phyloP scores from a whole-genome alignment of 2,329 filamentous ascomycete genomes.

The Ceratocystis alfenasii region DNA sequence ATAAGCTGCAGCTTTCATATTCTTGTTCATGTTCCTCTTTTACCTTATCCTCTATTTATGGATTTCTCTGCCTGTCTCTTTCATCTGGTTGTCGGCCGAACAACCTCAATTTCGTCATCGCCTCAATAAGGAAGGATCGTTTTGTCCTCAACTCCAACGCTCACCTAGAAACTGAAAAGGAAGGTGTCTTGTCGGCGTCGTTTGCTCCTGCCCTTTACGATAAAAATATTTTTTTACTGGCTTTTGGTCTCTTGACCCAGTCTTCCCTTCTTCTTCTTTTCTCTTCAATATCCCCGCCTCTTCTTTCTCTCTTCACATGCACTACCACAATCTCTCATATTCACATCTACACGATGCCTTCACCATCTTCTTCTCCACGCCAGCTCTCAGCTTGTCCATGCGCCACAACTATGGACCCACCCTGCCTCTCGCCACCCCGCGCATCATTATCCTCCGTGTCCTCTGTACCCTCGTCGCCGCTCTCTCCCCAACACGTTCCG shows the following conservation, averaged over 20 bases:
- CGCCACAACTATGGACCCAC: background rate
- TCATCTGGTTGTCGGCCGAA: background rate
- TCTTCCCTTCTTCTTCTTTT: conserved; percentile 1
- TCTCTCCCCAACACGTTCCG: background rate
- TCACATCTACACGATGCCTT: background rate
- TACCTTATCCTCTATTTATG: background rate
- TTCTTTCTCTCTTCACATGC: background rate
- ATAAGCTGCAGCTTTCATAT: too few relatives aligned
- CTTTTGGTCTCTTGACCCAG: background rate
- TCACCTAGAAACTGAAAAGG: background rate
- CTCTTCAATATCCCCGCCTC: background rate
- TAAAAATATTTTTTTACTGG: background rate
- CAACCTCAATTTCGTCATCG: background rate
- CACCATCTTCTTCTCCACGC: background rate
- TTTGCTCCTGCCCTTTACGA: background rate
- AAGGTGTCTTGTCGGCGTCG: background rate
- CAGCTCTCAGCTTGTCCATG: background rate
- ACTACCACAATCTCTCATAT: conserved; percentile 7
- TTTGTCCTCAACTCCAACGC: background rate
- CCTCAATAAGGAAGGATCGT: background rate
- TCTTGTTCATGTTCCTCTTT: too few relatives aligned
- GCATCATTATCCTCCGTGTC: background rate
- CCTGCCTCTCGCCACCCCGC: background rate
- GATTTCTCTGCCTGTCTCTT: background rate
- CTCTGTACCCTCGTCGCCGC: background rate